Conservation (phyloP, 495 filamentous ascomycete genomes). For the Letharia columbiana region DNA sequence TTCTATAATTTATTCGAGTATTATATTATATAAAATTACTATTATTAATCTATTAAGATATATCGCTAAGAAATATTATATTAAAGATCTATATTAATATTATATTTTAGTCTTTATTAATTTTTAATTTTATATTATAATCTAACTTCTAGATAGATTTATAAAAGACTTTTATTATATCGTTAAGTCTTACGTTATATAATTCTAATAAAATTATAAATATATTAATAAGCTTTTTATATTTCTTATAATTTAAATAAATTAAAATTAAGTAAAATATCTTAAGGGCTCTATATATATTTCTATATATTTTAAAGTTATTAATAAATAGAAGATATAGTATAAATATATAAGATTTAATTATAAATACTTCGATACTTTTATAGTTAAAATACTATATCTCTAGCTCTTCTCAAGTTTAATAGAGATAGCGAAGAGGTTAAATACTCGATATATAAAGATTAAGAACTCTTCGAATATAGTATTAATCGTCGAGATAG, state of each 20-base stretch:
- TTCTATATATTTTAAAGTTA: background rate
- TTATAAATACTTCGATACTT: constrained; percentile 2
- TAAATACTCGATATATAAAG: background rate
- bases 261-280: constrained; percentile 10
- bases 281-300: constrained; percentile 12
- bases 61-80: constrained; percentile 5
- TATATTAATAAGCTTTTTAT: constrained; percentile 9
- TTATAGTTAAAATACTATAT: constrained; percentile 7
- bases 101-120: constrained; percentile 4
- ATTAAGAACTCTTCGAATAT: constrained; percentile 3
- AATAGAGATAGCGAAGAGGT: background rate
- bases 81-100: constrained; percentile 5
- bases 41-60: constrained; percentile 10
- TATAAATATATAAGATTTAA: constrained; percentile 3
- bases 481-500: background rate
- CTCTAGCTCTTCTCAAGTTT: background rate
- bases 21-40: background rate
- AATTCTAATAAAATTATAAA: constrained; percentile 3
- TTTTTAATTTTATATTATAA: constrained; percentile 4
- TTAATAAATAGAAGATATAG: background rate
- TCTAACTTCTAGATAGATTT: constrained; percentile 10
- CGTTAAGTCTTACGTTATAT: constrained; percentile 12
- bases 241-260: constrained; percentile 11
- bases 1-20: background rate
- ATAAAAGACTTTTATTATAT: constrained; percentile 12